Evolutionary conservation across 2,329 filamentous ascomycete species (phyloP), one percentile per base, ranked within the genome.

Genomic region (Exophiala alcalophila): DNA sequence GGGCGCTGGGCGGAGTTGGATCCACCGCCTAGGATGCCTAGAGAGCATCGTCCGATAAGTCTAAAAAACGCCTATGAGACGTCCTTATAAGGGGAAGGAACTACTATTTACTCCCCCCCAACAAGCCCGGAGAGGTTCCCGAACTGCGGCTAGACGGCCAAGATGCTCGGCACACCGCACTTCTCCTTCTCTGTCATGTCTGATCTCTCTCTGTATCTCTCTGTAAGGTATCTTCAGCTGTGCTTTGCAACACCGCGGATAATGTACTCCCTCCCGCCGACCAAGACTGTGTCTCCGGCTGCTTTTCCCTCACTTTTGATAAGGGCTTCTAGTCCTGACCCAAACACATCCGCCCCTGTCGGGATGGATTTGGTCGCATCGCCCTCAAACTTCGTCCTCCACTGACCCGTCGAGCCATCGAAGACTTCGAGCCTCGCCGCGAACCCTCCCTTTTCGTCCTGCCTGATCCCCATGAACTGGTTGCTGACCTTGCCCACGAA

Each of bases 191-290:
- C n/a, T n/a, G n/a, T n/a, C n/a, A n/a, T n/a, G n/a, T n/a, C n/a
- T n/a, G n/a, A n/a, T n/a, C n/a, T n/a, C n/a, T n/a, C n/a, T n/a
- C n/a, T n/a, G n/a, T n/a, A n/a, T n/a, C n/a, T n/a, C n/a, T n/a
- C n/a, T n/a, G n/a, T n/a, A n/a, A n/a, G n/a, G n/a, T n/a, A n/a
- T n/a, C n/a, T n/a, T n/a, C n/a, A n/a, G n/a, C n/a, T n/a, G n/a
- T n/a, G n/a, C n/a, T n/a, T n/a, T n/a, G n/a, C 70, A 71, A 18
- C n/a, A 9, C 28, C 28, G 16, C 28, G 28, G 19, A 30, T 11
- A n/a, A 30, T 16, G n/a, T 16, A 30, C 19, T 30, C 28, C 4
- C 14, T 16, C 9, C 19, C 5, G n/a, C 28, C 16, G 14, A 30
- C 19, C 5, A 3, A 9, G n/a, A 35, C 12, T 15, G 32, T 25